Percentiles rank a stretch among this genome's conserved stretches.
phyloP scores from a whole-genome alignment of 345 rosid species.

The Populus ilicifolia region DNA sequence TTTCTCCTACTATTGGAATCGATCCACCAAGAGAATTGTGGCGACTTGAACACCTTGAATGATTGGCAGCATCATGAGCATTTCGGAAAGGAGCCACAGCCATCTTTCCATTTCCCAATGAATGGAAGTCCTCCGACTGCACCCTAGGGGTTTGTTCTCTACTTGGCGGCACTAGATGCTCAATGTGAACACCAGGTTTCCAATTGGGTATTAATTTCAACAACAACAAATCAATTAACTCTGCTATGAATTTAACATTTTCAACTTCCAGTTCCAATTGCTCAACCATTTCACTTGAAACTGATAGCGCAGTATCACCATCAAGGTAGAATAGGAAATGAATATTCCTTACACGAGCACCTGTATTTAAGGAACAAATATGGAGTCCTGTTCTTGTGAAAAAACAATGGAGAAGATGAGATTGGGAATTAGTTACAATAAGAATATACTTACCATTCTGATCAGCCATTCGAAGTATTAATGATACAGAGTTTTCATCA shows the following conservation, averaged over 20 bases:
- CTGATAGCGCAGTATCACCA: slow-evolving; percentile 15
- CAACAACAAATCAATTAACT: slow-evolving; percentile 19
- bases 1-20: slow-evolving; percentile 14
- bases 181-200: slow-evolving; percentile 14
- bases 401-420: slow-evolving; percentile 9
- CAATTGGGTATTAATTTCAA: slow-evolving; percentile 11
- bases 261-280: slow-evolving; percentile 15
- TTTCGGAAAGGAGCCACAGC: slow-evolving; percentile 16
- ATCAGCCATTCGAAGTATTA: slow-evolving; percentile 27
- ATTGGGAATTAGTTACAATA: slow-evolving; percentile 8
- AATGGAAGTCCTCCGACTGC: slow-evolving; percentile 8
- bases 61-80: slow-evolving; percentile 22
- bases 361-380: background rate
- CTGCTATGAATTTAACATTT: slow-evolving; percentile 15
- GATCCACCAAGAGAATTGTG: slow-evolving; percentile 12
- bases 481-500: slow-evolving; percentile 15
- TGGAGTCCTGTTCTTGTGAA: background rate
- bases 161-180: slow-evolving; percentile 10
- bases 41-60: slow-evolving; percentile 22
- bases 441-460: slow-evolving; percentile 13
- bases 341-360: slow-evolving; percentile 21
- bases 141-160: slow-evolving; percentile 11
- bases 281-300: slow-evolving; percentile 28
- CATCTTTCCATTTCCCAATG: slow-evolving; percentile 25
- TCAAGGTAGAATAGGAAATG: slow-evolving; percentile 21